Evolutionary conservation across 257 asterid genomes (phyloP).

Genomic region (Primulina tabacum): DNA sequence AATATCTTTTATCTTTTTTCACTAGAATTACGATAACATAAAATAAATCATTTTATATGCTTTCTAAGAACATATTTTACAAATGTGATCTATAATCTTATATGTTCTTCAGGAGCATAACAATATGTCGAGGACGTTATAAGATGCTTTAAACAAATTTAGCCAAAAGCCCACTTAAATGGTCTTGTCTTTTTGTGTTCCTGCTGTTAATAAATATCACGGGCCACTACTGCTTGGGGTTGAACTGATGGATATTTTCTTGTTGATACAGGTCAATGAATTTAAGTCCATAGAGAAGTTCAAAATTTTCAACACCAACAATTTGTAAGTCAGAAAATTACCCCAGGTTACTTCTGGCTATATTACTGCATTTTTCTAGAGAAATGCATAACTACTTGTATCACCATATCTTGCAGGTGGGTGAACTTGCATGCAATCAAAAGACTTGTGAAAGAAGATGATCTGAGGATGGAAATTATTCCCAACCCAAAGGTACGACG

Average conservation of each 20-base stretch:
- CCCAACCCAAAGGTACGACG: conserved; percentile 87
- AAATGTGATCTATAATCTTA: no score
- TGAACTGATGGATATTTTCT: conserved; percentile 20
- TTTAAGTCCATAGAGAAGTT: conserved; percentile 97
- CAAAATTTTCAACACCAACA: conserved; percentile 97
- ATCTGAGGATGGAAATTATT: conserved; percentile 93
- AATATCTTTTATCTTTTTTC: no score
- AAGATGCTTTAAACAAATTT: no score
- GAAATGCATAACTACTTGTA: conserved; percentile 16
- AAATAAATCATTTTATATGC: background rate
- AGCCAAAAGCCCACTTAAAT: background rate
- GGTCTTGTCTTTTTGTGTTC: background rate
- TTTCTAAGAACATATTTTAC: no score
- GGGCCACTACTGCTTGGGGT: conserved; percentile 20
- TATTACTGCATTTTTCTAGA: conserved; percentile 4
- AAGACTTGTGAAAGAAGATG: conserved; percentile 72
- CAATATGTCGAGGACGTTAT: no score
- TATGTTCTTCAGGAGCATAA: no score
- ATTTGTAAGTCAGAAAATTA: conserved; percentile 59
- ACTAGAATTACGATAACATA: no score
- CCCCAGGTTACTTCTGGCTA: conserved; percentile 18
- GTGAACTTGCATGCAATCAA: conserved; percentile 78
- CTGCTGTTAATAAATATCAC: conserved; percentile 11
- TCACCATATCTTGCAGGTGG: conserved; percentile 62
- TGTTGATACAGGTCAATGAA: conserved; percentile 65